phyloP scores from a whole-genome alignment of 2,329 filamentous ascomycete species.

The Colletotrichum sp. region DNA sequence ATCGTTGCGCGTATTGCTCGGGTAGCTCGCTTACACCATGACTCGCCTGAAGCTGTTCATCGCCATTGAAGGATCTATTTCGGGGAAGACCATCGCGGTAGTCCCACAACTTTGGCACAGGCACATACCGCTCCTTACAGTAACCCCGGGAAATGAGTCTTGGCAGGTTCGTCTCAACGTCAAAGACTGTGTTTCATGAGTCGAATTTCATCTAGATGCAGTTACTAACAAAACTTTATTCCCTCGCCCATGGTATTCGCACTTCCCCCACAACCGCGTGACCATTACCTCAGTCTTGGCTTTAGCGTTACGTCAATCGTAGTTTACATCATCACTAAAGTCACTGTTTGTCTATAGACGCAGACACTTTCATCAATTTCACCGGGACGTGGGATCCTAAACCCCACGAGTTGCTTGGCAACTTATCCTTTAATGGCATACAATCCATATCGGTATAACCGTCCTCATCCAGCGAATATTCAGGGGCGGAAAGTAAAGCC shows the following conservation, averaged over 20 bases:
- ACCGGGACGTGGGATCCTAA: background rate
- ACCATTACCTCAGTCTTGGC: background rate
- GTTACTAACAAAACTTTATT: background rate
- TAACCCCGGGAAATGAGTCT: background rate
- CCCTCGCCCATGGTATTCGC: background rate
- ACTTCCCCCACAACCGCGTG: background rate
- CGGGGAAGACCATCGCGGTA: background rate
- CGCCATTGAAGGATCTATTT: background rate
- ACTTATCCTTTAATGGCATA: background rate
- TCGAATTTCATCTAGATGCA: background rate
- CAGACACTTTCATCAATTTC: rapidly evolving
- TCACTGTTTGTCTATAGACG: background rate
- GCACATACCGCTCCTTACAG: background rate
- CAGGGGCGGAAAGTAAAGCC: background rate
- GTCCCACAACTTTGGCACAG: background rate
- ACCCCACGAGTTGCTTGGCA: background rate
- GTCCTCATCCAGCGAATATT: background rate
- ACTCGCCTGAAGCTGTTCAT: background rate
- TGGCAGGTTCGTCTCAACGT: background rate
- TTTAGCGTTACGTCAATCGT: background rate
- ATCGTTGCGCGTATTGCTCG: background rate
- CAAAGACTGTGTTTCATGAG: background rate
- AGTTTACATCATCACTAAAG: background rate
- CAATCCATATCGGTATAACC: background rate
- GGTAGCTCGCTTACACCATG: background rate